Evolutionary conservation across 208 protist species (phyloP).

Genomic region (Trypanosoma lewisi): DNA sequence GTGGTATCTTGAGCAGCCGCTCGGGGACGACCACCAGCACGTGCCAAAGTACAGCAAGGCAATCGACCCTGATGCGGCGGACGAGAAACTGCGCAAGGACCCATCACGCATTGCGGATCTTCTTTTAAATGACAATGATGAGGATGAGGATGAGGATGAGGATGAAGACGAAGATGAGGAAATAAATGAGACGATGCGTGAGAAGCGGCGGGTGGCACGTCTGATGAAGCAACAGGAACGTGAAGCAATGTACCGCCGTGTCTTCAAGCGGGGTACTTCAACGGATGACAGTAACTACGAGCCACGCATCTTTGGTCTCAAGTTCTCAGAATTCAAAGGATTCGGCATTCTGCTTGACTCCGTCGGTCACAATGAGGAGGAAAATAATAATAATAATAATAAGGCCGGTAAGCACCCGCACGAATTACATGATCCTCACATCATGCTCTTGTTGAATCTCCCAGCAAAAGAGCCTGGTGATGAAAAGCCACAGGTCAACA

Average conservation of each 20-base stretch:
- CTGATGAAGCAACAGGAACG: constrained; percentile 40
- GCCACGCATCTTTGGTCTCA: constrained; percentile 68
- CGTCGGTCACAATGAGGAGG: constrained; percentile 43
- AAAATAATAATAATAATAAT: constrained; percentile 9
- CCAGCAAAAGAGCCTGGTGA: constrained; percentile 40
- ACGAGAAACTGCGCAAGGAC: constrained; percentile 44
- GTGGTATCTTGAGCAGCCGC: constrained; percentile 79
- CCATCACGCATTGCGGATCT: constrained; percentile 70
- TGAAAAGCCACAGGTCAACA: constrained; percentile 44
- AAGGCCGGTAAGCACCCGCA: constrained; percentile 30
- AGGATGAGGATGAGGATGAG: constrained; percentile 33
- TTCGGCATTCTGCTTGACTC: constrained; percentile 76
- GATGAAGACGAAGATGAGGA: constrained; percentile 46
- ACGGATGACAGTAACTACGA: constrained; percentile 52
- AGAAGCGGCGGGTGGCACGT: constrained; percentile 25
- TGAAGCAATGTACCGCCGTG: constrained; percentile 57
- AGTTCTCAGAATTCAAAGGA: constrained; percentile 75
- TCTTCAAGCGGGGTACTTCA: constrained; percentile 71
- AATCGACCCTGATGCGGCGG: constrained; percentile 44
- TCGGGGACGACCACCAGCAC: constrained; percentile 83
- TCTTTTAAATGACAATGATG: constrained; percentile 52
- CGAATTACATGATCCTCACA: constrained; percentile 38
- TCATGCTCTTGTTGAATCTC: constrained; percentile 68
- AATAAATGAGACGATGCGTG: constrained; percentile 30
- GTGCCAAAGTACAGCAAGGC: constrained; percentile 77